Conservation (phyloP, 176 grass and related monocot genomes). For the Pontederia crassipes region DNA sequence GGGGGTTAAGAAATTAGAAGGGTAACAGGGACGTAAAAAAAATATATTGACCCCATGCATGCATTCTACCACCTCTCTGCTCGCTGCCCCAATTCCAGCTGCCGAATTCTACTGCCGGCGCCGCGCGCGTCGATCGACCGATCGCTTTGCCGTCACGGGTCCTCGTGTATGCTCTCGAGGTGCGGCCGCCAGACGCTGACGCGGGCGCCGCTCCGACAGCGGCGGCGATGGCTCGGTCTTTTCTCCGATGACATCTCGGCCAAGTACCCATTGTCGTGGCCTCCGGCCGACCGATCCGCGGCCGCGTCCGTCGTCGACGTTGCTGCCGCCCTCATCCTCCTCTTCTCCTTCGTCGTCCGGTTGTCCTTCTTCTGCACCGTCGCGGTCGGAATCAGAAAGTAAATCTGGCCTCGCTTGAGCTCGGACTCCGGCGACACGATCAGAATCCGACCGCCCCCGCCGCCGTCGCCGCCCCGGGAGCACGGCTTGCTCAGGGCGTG, state of each 20-base stretch:
- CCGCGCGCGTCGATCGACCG: no score
- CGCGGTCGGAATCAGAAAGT: slow-evolving; percentile 69
- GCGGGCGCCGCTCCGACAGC: slow-evolving; percentile 21
- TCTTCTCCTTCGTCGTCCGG: slow-evolving; percentile 25
- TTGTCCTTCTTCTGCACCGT: slow-evolving; percentile 33
- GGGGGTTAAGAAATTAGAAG: no score
- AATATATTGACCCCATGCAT: no score
- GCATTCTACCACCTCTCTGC: no score
- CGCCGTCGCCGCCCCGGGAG: slow-evolving; percentile 34
- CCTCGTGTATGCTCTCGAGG: slow-evolving; percentile 71
- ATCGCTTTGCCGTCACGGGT: slow-evolving; percentile 20
- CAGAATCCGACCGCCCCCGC: slow-evolving; percentile 51
- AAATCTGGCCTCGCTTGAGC: slow-evolving; percentile 76
- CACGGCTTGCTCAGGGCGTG: slow-evolving; percentile 74
- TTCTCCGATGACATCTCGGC: slow-evolving; percentile 16
- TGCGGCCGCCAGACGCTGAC: slow-evolving; percentile 52
- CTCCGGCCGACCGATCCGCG: background rate
- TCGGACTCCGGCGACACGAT: slow-evolving; percentile 67
- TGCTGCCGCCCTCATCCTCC: background rate
- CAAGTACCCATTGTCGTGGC: background rate
- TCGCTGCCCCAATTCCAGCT: no score
- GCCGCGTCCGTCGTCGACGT: background rate
- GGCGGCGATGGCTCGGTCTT: slow-evolving; percentile 31
- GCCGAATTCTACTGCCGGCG: no score
- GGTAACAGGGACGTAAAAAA: no score